A percentile compares a stretch with the other conserved stretches of the same genome.
phyloP scores from a whole-genome alignment of 2,329 filamentous ascomycete genomes.

The Calonectria crousiana region DNA sequence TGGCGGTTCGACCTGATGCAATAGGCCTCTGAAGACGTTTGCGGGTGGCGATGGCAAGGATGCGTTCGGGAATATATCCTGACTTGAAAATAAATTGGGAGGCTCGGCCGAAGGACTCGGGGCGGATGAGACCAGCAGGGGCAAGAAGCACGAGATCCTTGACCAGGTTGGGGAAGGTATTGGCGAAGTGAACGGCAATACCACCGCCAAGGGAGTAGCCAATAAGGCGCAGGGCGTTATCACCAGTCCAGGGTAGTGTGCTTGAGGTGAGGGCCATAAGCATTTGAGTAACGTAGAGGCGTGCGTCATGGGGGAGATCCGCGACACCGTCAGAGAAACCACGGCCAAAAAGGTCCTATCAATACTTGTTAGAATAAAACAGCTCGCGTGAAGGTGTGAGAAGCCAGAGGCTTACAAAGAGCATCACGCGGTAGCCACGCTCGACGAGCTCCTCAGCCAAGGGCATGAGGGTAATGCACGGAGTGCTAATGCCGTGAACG shows the following conservation, averaged over 20 bases:
- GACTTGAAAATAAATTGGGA: slow-evolving; percentile 67
- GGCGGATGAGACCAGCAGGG: slow-evolving; percentile 79
- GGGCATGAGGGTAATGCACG: slow-evolving; percentile 77
- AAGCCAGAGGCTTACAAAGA: slow-evolving; percentile 67
- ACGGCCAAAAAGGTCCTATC: slow-evolving; percentile 75
- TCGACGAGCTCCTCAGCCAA: slow-evolving; percentile 76
- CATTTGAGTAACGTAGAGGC: slow-evolving; percentile 80
- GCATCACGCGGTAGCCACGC: slow-evolving; percentile 82
- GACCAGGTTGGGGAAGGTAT: slow-evolving; percentile 78
- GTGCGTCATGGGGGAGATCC: slow-evolving; percentile 77
- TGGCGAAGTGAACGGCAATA: slow-evolving; percentile 80
- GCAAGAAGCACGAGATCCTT: slow-evolving; percentile 80
- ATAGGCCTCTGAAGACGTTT: slow-evolving; percentile 64
- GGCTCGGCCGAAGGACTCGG: slow-evolving; percentile 62
- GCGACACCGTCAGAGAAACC: slow-evolving; percentile 75
- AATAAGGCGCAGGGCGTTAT: slow-evolving; percentile 71
- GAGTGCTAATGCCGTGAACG: slow-evolving; percentile 87
- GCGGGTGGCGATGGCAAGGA: slow-evolving; percentile 63
- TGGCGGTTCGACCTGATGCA: slow-evolving; percentile 49
- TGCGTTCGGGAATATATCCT: slow-evolving; percentile 64
- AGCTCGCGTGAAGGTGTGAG: slow-evolving; percentile 19
- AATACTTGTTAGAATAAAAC: slow-evolving; percentile 15
- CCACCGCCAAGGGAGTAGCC: slow-evolving; percentile 89
- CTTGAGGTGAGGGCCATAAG: slow-evolving; percentile 79
- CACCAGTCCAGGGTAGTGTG: slow-evolving; percentile 74